These are phyloP conservation scores for Coniochaeta sp. DNA, from an alignment of 2,329 filamentous ascomycete species.

Conservation along the genomic window DNA sequence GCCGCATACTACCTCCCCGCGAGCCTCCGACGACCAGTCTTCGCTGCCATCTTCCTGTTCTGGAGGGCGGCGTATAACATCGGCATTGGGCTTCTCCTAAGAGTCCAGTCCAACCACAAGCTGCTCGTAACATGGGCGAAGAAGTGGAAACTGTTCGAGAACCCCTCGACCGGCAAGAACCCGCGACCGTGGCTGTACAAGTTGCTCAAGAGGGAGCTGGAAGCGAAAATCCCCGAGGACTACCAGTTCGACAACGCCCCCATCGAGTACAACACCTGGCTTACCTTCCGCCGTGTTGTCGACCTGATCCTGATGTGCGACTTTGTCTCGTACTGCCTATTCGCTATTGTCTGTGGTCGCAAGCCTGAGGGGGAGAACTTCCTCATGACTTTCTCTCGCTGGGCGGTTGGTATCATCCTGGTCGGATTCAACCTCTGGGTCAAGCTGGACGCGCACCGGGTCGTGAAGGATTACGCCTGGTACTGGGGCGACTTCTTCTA, in stretches of 20 bases:
- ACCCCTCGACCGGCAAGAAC: conserved; percentile 73
- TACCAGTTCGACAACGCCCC: conserved; percentile 91
- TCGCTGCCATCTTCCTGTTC: conserved; percentile 79
- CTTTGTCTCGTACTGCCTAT: conserved; percentile 93
- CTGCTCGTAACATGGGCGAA: conserved; percentile 82
- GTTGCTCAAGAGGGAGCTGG: conserved; percentile 80
- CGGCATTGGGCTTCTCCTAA: conserved; percentile 84
- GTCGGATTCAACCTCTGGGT: conserved; percentile 97
- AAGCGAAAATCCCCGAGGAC: conserved; percentile 89
- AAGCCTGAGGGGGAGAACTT: conserved; percentile 66
- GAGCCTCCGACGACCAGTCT: conserved; percentile 64
- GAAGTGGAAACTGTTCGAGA: conserved; percentile 78
- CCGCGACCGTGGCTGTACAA: conserved; percentile 76
- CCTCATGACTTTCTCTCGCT: conserved; percentile 65
- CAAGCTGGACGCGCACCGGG: conserved; percentile 92
- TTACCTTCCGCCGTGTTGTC: conserved; percentile 90
- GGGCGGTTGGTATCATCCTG: conserved; percentile 68
- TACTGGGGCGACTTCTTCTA: conserved; percentile 99
- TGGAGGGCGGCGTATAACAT: conserved; percentile 92
- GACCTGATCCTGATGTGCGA: conserved; percentile 99
- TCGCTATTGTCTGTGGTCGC: conserved; percentile 81
- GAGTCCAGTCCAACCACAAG: conserved; percentile 83
- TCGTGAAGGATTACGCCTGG: conserved; percentile 99
- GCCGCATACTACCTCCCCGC: conserved; percentile 67
- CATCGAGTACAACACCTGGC: conserved; percentile 98